Conservation (phyloP, 805 yeast species). For the Yamadazyma tumulicola region DNA sequence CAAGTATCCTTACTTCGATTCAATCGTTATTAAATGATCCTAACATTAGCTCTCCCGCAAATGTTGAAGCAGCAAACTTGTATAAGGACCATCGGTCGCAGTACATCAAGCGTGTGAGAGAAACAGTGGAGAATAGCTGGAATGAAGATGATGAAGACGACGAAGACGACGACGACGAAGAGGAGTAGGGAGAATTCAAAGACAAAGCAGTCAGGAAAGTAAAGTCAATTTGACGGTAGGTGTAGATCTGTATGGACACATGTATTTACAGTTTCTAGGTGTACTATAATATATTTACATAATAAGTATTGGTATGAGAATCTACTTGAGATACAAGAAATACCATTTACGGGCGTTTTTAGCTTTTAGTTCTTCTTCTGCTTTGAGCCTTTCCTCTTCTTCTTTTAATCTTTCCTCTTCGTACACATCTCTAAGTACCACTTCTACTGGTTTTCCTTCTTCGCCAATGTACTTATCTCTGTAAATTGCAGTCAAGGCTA, state of each 20-base stretch:
- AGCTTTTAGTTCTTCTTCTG: conserved; percentile 3
- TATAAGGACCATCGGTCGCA: conserved; percentile 94
- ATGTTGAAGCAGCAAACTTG: conserved; percentile 94
- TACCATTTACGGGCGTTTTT: conserved; percentile 41
- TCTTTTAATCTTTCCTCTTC: conserved; percentile 24
- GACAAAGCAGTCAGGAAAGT: too few relatives aligned
- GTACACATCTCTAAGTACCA: conserved; percentile 36
- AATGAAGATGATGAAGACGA: conserved; percentile 68
- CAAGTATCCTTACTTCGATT: conserved; percentile 88
- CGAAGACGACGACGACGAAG: conserved; percentile 31
- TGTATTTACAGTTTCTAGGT: too few relatives aligned
- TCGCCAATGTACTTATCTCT: conserved; percentile 53
- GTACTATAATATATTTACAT: not conserved
- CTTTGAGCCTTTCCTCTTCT: conserved; percentile 12
- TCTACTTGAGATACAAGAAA: conserved; percentile 44
- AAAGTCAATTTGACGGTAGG: too few relatives aligned
- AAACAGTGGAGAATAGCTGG: conserved; percentile 95
- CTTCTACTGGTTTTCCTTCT: conserved; percentile 38
- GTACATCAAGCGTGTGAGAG: conserved; percentile 85
- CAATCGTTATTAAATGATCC: conserved; percentile 94
- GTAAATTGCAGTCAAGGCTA: conserved; percentile 50
- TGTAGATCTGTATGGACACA: conserved; percentile 32
- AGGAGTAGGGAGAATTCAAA: too few relatives aligned
- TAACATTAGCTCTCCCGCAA: conserved; percentile 94
- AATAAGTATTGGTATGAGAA: not conserved